phyloP scores from a whole-genome alignment of 306 rosid species.

The Trifolium pratense region DNA sequence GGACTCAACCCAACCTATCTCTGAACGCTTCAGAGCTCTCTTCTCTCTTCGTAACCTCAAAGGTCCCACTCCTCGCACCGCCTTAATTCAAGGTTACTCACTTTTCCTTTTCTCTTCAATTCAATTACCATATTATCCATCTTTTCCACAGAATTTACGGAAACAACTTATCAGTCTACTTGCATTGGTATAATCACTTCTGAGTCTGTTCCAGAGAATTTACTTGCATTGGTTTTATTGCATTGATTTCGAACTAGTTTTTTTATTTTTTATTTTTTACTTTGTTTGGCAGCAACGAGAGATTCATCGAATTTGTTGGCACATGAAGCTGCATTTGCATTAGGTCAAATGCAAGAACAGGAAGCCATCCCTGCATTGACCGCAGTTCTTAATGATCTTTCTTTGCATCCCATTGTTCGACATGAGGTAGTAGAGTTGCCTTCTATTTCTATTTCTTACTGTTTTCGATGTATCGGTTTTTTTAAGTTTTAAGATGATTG shows the following conservation, averaged over 20 bases:
- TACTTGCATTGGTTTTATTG: too few relatives aligned
- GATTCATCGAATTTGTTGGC: constrained; percentile 91
- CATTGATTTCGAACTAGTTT: background rate
- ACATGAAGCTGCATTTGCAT: constrained; percentile 97
- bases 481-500: constrained; percentile 20
- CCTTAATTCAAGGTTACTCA: constrained; percentile 67
- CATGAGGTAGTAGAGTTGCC: constrained; percentile 66
- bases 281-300: constrained; percentile 69
- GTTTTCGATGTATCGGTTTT: background rate
- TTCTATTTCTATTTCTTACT: background rate
- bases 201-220: too few relatives aligned
- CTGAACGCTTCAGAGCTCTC: constrained; percentile 93
- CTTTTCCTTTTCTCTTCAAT: background rate
- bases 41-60: constrained; percentile 98
- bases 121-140: background rate
- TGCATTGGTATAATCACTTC: too few relatives aligned
- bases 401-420: constrained; percentile 96
- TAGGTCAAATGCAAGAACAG: constrained; percentile 97
- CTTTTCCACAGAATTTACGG: background rate
- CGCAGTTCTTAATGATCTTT: constrained; percentile 67
- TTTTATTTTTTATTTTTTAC: background rate
- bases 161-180: background rate
- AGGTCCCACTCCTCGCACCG: constrained; percentile 78
- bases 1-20: constrained; percentile 74
- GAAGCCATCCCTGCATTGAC: constrained; percentile 83